phyloP scores from a whole-genome alignment of 148 eudicot genomes.

The Silene latifolia region DNA sequence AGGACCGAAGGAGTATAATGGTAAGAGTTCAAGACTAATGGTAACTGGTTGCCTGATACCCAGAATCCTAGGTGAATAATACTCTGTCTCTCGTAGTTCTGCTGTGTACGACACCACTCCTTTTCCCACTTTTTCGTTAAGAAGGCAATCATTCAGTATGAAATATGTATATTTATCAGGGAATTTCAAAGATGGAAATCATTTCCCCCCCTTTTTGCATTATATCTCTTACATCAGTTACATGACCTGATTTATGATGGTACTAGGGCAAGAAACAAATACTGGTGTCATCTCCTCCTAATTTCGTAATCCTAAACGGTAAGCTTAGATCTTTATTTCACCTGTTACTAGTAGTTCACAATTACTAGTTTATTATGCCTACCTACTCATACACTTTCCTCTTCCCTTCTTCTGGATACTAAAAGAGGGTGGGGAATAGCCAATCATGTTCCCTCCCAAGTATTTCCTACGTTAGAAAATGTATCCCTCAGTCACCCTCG shows the following conservation, averaged over 20 bases:
- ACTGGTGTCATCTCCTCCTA: not conserved
- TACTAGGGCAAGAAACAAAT: not conserved
- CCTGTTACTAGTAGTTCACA: not conserved
- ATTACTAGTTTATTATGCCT: too few species aligned
- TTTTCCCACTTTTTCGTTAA: not conserved
- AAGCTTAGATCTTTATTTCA: not conserved
- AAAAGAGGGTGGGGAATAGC: too few species aligned
- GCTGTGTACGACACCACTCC: not conserved
- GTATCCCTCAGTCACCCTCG: too few species aligned
- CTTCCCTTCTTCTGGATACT: too few species aligned
- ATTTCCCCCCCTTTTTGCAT: too few species aligned
- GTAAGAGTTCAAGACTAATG: not conserved
- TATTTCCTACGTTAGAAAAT: not conserved
- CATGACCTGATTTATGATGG: too few species aligned
- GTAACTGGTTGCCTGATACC: not conserved
- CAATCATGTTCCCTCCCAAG: not conserved
- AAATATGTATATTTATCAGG: too few species aligned
- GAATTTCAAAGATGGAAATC: too few species aligned
- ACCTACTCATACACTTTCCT: too few species aligned
- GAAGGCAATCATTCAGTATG: too few species aligned
- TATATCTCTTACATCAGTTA: not conserved
- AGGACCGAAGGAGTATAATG: not conserved
- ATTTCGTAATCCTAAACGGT: not conserved
- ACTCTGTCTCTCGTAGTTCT: not conserved
- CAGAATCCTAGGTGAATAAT: not conserved